A percentile compares a stretch with the other conserved stretches of the same genome.
Evolutionary conservation across 768 basidiomycete genomes (phyloP).

Genomic region (Amanita phalloides): DNA sequence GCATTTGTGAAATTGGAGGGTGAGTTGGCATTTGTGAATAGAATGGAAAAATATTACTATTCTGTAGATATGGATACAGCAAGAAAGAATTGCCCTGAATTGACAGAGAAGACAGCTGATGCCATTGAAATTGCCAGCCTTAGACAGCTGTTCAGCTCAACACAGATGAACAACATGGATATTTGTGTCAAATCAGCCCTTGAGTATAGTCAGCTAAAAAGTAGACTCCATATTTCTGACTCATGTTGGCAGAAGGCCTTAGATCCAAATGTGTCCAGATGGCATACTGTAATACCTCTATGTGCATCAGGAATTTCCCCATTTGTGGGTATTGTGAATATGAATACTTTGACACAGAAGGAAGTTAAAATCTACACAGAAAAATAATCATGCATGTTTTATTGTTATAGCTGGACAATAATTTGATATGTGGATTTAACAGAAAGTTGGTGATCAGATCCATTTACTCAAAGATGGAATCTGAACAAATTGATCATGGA

Average conservation of each 20-base stretch:
- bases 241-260: neutral
- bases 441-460: neutral
- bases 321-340: neutral
- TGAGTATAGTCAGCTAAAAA: neutral
- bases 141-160: slow-evolving; percentile 13
- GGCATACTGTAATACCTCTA: neutral
- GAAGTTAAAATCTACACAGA: neutral
- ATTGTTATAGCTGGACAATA: neutral
- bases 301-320: neutral
- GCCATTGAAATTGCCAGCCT: slow-evolving; percentile 11
- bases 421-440: neutral
- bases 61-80: slow-evolving; percentile 12
- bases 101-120: slow-evolving; percentile 12
- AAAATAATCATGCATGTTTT: neutral
- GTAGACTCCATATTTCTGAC: neutral
- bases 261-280: neutral
- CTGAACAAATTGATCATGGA: neutral
- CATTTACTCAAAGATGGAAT: neutral
- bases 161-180: slow-evolving; percentile 10
- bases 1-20: neutral
- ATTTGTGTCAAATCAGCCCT: slow-evolving; percentile 7
- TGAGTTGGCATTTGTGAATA: neutral
- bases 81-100: slow-evolving; percentile 3
- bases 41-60: neutral
- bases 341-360: neutral